These are phyloP conservation scores for Candida sp. DNA, from an alignment of 1,139 yeast species.

Conservation along the genomic window DNA sequence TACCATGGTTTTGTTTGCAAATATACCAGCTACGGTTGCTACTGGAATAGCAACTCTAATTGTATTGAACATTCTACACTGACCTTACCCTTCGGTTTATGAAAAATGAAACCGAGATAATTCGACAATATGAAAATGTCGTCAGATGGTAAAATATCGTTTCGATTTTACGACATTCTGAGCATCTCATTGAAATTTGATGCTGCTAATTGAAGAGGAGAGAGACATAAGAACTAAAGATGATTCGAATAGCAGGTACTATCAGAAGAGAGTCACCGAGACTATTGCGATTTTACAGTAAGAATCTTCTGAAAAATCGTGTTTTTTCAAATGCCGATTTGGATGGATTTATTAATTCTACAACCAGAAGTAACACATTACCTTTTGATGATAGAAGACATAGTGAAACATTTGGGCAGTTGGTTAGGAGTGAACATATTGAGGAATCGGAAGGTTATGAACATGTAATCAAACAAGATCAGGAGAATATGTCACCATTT, in stretches of 20 bases:
- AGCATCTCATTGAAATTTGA: background rate
- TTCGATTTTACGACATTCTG: background rate
- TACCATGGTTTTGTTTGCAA: background rate
- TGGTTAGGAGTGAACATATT: conserved; percentile 40
- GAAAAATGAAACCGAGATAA: no score
- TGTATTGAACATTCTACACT: conserved; percentile 2
- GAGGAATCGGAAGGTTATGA: conserved; percentile 4
- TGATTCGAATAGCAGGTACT: conserved; percentile 1
- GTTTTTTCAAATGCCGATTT: background rate
- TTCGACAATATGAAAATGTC: background rate
- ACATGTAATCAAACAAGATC: background rate
- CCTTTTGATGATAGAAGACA: conserved; percentile 30
- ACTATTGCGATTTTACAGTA: background rate
- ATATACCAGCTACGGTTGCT: conserved; percentile 6
- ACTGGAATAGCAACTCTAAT: conserved; percentile 9
- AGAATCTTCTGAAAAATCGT: background rate
- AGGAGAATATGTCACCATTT: conserved; percentile 23
- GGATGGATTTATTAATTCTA: background rate
- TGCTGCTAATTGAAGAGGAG: background rate
- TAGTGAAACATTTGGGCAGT: conserved; percentile 41
- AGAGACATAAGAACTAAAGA: background rate
- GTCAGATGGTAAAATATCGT: background rate
- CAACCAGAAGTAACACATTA: conserved; percentile 9
- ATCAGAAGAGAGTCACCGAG: background rate
- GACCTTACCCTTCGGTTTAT: background rate